A percentile compares a stretch with the other conserved stretches of the same genome.
phyloP scores from a whole-genome alignment of 2,329 filamentous ascomycete species.

The Trichophyton verrucosum region DNA sequence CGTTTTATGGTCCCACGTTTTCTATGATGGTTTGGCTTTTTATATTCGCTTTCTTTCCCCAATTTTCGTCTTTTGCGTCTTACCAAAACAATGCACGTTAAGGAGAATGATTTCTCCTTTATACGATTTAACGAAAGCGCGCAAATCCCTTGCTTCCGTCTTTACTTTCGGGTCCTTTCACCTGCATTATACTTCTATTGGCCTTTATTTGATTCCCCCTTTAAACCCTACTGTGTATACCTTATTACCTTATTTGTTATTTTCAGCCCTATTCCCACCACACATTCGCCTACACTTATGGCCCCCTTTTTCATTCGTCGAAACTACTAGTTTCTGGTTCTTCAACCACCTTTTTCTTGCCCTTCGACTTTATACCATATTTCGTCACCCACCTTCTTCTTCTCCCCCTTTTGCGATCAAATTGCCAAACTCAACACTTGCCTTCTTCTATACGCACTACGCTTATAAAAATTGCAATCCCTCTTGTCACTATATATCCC shows the following conservation, averaged over 20 bases:
- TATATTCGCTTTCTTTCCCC: background rate
- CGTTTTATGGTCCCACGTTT: background rate
- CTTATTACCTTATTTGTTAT: background rate
- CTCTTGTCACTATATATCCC: background rate
- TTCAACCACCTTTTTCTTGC: background rate
- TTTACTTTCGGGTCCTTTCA: constrained; percentile 4
- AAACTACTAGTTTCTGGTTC: background rate
- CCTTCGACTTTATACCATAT: background rate
- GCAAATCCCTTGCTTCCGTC: background rate
- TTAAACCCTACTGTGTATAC: background rate
- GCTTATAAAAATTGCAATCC: constrained; percentile 5
- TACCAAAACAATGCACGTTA: background rate
- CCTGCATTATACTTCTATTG: background rate
- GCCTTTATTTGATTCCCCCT: background rate
- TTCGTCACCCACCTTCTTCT: background rate
- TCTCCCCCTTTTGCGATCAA: background rate
- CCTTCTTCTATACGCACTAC: background rate
- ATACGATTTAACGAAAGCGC: constrained; percentile 1
- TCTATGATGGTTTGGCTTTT: constrained; percentile 2
- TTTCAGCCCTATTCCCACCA: no score
- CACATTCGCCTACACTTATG: background rate
- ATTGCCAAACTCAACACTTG: background rate
- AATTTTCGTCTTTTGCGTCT: background rate
- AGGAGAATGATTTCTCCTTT: background rate
- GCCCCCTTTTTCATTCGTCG: background rate